Evolutionary conservation across 139 green algal genomes (phyloP).

Genomic region (Ettlia oleoabundans): DNA sequence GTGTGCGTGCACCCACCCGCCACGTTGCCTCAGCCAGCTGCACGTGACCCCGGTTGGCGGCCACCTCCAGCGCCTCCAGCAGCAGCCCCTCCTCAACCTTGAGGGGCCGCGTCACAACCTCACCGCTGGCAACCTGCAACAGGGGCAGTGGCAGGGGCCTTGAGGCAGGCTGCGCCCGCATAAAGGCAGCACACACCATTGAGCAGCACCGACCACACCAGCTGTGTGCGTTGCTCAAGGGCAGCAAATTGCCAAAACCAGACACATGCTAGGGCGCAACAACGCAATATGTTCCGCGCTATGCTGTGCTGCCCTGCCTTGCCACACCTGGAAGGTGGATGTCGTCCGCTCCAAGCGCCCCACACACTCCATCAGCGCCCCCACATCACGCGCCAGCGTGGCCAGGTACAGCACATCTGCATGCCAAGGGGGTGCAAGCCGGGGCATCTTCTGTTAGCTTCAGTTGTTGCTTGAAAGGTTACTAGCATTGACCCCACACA

Average conservation of each 20-base stretch:
- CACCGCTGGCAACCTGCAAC: neutral
- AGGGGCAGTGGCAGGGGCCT: too few species aligned
- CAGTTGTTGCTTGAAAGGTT: too few species aligned
- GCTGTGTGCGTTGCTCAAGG: too few species aligned
- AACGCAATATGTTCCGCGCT: too few species aligned
- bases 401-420: constrained; percentile 13
- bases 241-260: too few species aligned
- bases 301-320: too few species aligned
- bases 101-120: constrained; percentile 1
- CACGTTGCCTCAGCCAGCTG: constrained; percentile 18
- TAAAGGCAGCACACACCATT: neutral
- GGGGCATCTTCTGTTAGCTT: too few species aligned
- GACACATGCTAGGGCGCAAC: too few species aligned
- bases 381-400: neutral
- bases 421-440: neutral
- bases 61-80: constrained; percentile 33
- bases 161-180: too few species aligned
- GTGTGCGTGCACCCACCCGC: constrained; percentile 2
- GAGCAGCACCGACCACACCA: neutral
- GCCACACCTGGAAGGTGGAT: constrained; percentile 6
- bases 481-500: neutral
- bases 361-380: neutral
- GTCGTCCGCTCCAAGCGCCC: neutral
- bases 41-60: constrained; percentile 9
- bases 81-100: constrained; percentile 39